phyloP scores from a whole-genome alignment of 1,139 yeast genomes.

The Yamadazyma epiphylla region DNA sequence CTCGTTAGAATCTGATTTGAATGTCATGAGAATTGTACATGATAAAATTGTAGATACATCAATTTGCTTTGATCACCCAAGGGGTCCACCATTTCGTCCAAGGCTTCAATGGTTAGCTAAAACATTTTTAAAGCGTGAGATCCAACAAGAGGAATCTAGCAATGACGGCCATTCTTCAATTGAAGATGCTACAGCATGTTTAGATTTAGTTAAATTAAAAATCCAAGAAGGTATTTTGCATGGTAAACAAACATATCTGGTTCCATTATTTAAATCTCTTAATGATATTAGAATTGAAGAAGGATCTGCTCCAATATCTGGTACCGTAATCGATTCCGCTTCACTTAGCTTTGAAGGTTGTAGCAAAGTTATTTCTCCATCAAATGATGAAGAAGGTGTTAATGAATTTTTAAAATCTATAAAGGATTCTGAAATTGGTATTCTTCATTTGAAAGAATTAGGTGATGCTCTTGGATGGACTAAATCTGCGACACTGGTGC shows the following conservation, averaged over 20 bases:
- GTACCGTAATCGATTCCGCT: too few relatives aligned
- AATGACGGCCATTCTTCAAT: slow-evolving; percentile 77
- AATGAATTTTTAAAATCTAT: slow-evolving; percentile 33
- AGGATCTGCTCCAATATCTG: slow-evolving; percentile 10
- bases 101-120: slow-evolving; percentile 66
- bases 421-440: slow-evolving; percentile 41
- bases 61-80: slow-evolving; percentile 61
- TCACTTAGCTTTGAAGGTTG: too few relatives aligned
- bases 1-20: slow-evolving; percentile 66
- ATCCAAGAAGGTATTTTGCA: slow-evolving; percentile 59
- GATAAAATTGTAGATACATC: slow-evolving; percentile 69
- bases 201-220: slow-evolving; percentile 71
- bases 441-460: slow-evolving; percentile 57
- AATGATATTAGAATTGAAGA: slow-evolving; percentile 8
- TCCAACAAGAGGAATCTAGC: slow-evolving; percentile 55
- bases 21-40: slow-evolving; percentile 57
- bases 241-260: slow-evolving; percentile 51
- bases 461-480: slow-evolving; percentile 40
- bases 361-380: too few relatives aligned
- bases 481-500: too few relatives aligned
- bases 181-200: slow-evolving; percentile 80
- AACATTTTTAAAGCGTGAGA: slow-evolving; percentile 49
- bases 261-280: slow-evolving; percentile 25
- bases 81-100: slow-evolving; percentile 80
- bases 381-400: slow-evolving; percentile 58